Percentiles rank a stretch among this genome's conserved stretches.
These are phyloP conservation scores for Ogataea methanolica DNA, from an alignment of 805 yeast species.

Conservation along the genomic window DNA sequence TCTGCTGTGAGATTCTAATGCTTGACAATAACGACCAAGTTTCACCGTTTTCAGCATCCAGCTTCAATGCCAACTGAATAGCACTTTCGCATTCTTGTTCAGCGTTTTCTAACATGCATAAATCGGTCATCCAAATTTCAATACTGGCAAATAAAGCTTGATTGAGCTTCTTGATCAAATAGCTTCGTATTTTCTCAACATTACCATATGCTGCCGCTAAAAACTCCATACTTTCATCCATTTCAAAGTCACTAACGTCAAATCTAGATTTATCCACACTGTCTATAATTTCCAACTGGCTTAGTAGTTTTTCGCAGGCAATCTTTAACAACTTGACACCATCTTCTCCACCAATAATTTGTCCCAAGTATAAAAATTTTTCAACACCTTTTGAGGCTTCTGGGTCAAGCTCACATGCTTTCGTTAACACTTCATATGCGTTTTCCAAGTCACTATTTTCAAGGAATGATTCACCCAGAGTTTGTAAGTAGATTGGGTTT, in stretches of 20 bases:
- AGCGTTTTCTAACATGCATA: conserved; percentile 91
- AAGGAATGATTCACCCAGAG: conserved; percentile 70
- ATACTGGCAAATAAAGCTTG: conserved; percentile 81
- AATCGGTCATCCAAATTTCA: conserved; percentile 97
- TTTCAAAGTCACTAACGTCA: conserved; percentile 3
- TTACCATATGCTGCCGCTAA: conserved; percentile 25
- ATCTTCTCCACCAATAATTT: conserved; percentile 75
- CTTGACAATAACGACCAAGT: conserved; percentile 80
- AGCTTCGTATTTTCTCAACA: conserved; percentile 26
- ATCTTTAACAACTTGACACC: conserved; percentile 60
- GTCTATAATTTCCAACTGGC: conserved; percentile 31
- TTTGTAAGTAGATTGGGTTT: conserved; percentile 44
- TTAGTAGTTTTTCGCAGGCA: conserved; percentile 54
- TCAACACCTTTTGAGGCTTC: conserved; percentile 64
- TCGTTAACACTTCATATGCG: conserved; percentile 60
- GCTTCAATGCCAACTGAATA: conserved; percentile 56
- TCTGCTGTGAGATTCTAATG: conserved; percentile 83
- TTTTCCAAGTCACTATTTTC: conserved; percentile 77
- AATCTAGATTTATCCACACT: background rate
- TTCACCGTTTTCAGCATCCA: conserved; percentile 66
- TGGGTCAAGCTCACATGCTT: conserved; percentile 67
- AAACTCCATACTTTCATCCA: conserved; percentile 20
- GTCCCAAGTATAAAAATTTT: conserved; percentile 87
- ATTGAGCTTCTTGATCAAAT: conserved; percentile 54
- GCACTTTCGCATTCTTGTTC: conserved; percentile 73